Percentiles rank a stretch among this genome's conserved stretches.
These are phyloP conservation scores for Cryoendolithus antarcticus DNA, from an alignment of 2,329 filamentous ascomycete genomes.

Conservation along the genomic window DNA sequence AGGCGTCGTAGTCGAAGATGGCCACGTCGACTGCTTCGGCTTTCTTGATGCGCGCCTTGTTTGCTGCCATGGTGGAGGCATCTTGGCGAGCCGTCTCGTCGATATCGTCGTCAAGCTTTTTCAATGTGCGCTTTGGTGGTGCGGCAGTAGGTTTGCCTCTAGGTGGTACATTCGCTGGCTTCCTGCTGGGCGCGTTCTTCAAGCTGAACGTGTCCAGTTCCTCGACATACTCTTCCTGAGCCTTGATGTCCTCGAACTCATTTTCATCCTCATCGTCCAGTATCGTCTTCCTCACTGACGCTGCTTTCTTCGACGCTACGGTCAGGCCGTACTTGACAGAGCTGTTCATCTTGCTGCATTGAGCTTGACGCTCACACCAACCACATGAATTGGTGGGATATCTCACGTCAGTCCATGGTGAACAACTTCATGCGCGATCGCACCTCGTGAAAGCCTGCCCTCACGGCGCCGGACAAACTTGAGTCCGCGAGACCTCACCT, in stretches of 20 bases:
- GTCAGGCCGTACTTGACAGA: background rate
- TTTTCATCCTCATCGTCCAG: conserved; percentile 19
- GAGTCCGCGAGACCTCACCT: too few species aligned
- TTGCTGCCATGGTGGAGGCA: conserved; percentile 51
- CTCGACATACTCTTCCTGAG: background rate
- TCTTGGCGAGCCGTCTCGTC: conserved; percentile 41
- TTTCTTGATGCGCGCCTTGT: conserved; percentile 51
- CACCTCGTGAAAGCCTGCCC: too few species aligned
- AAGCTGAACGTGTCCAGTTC: background rate
- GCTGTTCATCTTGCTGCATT: background rate
- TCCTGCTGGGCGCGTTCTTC: background rate
- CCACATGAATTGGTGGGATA: too few species aligned
- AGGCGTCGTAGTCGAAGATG: conserved; percentile 76
- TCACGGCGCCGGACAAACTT: too few species aligned
- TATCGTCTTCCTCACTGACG: conserved; percentile 10
- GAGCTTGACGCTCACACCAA: too few species aligned
- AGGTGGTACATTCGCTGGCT: conserved; percentile 12
- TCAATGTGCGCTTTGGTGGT: conserved; percentile 24
- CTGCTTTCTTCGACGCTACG: conserved; percentile 11
- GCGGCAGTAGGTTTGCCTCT: conserved; percentile 21
- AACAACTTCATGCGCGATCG: too few species aligned
- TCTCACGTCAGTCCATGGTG: too few species aligned
- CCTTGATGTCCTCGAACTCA: conserved; percentile 11
- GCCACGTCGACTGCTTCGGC: conserved; percentile 57
- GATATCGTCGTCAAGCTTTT: too few species aligned